Evolutionary conservation across 768 basidiomycete species (phyloP).

Genomic region (Naganishia kalamii): DNA sequence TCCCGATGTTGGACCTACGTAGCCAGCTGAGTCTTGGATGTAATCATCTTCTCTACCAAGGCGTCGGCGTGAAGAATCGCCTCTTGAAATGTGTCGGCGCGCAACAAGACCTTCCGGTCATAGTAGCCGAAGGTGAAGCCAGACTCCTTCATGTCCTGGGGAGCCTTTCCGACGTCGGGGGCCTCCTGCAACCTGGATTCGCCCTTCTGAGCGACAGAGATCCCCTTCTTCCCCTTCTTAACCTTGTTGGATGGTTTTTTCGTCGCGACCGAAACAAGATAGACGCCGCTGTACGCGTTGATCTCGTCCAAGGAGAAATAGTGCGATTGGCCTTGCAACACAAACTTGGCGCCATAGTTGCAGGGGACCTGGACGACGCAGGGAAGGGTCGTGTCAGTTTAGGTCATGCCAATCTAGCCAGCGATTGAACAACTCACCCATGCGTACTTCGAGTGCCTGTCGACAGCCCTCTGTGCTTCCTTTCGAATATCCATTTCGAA

Average conservation of each 20-base stretch:
- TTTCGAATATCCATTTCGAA: background rate
- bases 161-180: background rate
- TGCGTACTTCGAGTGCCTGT: background rate
- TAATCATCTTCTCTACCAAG: constrained; percentile 1
- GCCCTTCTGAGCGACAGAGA: too few species aligned
- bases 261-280: background rate
- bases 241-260: too few species aligned
- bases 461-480: background rate
- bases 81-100: background rate
- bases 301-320: background rate
- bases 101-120: background rate
- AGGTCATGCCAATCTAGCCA: background rate
- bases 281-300: background rate
- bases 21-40: background rate
- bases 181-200: too few species aligned
- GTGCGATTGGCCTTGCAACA: background rate
- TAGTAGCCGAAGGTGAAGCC: background rate
- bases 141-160: background rate
- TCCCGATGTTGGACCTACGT: background rate
- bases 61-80: background rate
- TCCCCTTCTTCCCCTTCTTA: too few species aligned
- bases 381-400: too few species aligned
- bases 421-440: background rate
- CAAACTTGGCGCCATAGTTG: background rate
- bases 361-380: background rate